These are phyloP conservation scores for Diaporthe ampelina DNA, from an alignment of 2,329 filamentous ascomycete genomes.

Conservation along the genomic window DNA sequence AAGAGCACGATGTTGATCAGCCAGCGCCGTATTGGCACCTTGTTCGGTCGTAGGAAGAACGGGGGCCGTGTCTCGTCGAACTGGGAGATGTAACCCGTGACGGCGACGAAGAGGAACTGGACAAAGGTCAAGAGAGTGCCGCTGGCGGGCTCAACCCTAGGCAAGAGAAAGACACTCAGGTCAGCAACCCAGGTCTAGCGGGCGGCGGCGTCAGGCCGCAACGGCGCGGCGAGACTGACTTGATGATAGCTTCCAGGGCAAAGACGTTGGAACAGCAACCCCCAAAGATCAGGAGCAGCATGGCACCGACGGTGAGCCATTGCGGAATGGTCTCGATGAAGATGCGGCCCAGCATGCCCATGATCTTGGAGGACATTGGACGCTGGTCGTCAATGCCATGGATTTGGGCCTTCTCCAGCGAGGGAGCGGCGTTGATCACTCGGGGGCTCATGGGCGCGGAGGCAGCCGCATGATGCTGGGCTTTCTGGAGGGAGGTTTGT, in stretches of 20 bases:
- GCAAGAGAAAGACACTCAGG: conserved; percentile 40
- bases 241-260: conserved; percentile 93
- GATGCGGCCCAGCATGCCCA: conserved; percentile 65
- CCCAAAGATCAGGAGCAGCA: conserved; percentile 91
- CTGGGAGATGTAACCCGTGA: conserved; percentile 82
- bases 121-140: conserved; percentile 91
- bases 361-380: conserved; percentile 62
- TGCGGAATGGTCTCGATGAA: conserved; percentile 72
- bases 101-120: conserved; percentile 86
- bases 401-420: conserved; percentile 67
- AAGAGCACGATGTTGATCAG: conserved; percentile 90
- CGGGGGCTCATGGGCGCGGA: conserved; percentile 58
- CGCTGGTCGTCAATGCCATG: conserved; percentile 68
- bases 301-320: conserved; percentile 74
- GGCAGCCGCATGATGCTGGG: conserved; percentile 56
- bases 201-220: background rate
- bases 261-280: conserved; percentile 82
- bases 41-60: conserved; percentile 81
- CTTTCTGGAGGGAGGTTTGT: conserved; percentile 59
- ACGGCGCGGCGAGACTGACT: conserved; percentile 70
- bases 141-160: conserved; percentile 84
- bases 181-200: conserved; percentile 41
- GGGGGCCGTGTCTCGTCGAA: conserved; percentile 77
- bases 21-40: conserved; percentile 89
- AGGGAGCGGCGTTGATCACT: conserved; percentile 67